A percentile compares a stretch with the other conserved stretches of the same genome.
Evolutionary conservation across 306 rosid species (phyloP).

Genomic region (Quercus suber): DNA sequence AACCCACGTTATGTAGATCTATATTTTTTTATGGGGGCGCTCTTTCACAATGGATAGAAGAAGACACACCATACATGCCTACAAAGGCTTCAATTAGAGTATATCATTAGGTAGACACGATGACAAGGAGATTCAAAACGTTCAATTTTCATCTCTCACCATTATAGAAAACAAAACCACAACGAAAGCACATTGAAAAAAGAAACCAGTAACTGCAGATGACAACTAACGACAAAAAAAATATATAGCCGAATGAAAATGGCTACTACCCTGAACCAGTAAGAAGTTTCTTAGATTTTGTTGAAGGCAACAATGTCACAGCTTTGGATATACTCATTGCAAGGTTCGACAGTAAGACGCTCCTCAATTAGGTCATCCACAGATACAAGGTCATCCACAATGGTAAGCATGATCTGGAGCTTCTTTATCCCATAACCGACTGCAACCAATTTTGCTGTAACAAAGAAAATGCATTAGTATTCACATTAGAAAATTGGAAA

Average conservation of each 20-base stretch:
- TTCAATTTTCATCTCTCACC: conserved; percentile 21
- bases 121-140: neutral
- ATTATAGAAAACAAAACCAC: conserved; percentile 33
- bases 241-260: conserved; percentile 39
- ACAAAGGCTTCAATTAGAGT: neutral
- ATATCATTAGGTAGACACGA: neutral
- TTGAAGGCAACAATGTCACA: conserved; percentile 95
- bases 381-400: conserved; percentile 83
- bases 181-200: conserved; percentile 15
- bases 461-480: conserved; percentile 12
- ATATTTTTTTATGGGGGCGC: too few relatives aligned
- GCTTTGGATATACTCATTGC: conserved; percentile 72
- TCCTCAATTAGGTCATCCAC: conserved; percentile 79
- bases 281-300: conserved; percentile 55
- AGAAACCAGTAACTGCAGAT: neutral
- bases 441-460: conserved; percentile 70
- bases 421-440: conserved; percentile 94
- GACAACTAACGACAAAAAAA: conserved; percentile 3
- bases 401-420: conserved; percentile 79
- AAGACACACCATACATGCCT: neutral
- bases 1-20: too few relatives aligned
- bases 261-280: conserved; percentile 21
- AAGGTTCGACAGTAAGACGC: conserved; percentile 63
- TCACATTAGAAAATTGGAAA: neutral
- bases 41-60: too few relatives aligned